Evolutionary conservation across 2,329 filamentous ascomycete species (phyloP), one percentile per base, ranked within the genome.

Genomic region (Nannizziopsis barbatae): DNA sequence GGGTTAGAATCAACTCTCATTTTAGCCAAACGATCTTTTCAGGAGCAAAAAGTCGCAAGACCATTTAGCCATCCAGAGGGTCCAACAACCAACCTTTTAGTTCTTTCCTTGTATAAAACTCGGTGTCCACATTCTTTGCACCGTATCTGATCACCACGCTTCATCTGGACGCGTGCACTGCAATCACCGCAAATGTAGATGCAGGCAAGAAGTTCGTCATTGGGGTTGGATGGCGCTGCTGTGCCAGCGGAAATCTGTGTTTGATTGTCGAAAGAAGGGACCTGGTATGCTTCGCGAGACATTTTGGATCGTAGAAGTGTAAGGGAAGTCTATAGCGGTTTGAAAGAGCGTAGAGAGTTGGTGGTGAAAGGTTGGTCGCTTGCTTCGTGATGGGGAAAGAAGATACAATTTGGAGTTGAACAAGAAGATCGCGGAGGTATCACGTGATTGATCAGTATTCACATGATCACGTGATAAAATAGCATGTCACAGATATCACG

Each of bases 31-130:
- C 31, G 35, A 27, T 9, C 7, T 32, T 18, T n/a, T n/a, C 31
- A 36, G 12, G 15, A 46, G n/a, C n/a, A n/a, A n/a, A n/a, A n/a
- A n/a, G n/a, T 36, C 41, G n/a, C 31, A 18, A 14, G 48, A 11
- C 22, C 22, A 4, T 27, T 27, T 27, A 2, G 38, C 30, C 30
- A 49, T 17, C 40, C 44, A 45, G 20, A 45, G 40, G n/a, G 14
- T 27, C 22, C 27, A 10, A 20, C 17, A 42, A 71, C 83, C 69
- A 66, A 95, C 92, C 92, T 80, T 76, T 94, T 95, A 39, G 92
- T 98, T 63, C 92, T 74, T 78, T 95, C 86, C 79, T 98, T 98
- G 71, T 96, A 96, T 57, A 98, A 71, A 53, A 98, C 88, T 56
- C 92, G 82, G 62, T 95, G 92, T 6, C 92, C 92, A 67, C 92